Percentiles rank a stretch among this genome's conserved stretches.
Evolutionary conservation across 306 rosid genomes (phyloP).

Genomic region (Hippophae tibetana): DNA sequence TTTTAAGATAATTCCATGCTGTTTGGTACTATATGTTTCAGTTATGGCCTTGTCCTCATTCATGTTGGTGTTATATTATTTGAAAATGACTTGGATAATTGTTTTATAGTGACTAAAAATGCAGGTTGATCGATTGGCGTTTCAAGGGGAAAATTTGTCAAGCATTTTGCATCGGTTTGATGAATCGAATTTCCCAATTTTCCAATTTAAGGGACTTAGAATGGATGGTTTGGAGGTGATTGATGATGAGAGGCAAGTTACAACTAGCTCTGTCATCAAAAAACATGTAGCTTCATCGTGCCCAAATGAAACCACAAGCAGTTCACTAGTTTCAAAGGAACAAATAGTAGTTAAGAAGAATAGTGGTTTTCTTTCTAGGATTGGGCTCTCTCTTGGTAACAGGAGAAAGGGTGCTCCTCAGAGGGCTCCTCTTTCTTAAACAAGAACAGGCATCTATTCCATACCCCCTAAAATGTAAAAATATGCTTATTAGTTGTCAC

Average conservation of each 20-base stretch:
- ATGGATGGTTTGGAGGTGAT: slow-evolving; percentile 57
- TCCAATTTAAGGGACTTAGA: slow-evolving; percentile 72
- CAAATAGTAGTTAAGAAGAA: slow-evolving; percentile 13
- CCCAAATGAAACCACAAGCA: slow-evolving; percentile 56
- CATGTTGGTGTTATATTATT: no score
- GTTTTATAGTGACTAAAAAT: background rate
- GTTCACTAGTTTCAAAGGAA: slow-evolving; percentile 35
- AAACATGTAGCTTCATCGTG: slow-evolving; percentile 36
- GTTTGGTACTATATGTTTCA: no score
- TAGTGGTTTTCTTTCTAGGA: slow-evolving; percentile 46
- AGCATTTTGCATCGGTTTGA: slow-evolving; percentile 51
- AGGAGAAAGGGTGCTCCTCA: slow-evolving; percentile 98
- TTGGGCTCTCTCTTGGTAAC: slow-evolving; percentile 58
- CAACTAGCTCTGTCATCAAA: slow-evolving; percentile 31
- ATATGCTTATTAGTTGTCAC: no score
- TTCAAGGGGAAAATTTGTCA: slow-evolving; percentile 51
- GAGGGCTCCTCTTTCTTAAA: slow-evolving; percentile 77
- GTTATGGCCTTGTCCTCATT: no score
- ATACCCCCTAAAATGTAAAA: no score
- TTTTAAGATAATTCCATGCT: no score
- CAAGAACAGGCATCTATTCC: background rate
- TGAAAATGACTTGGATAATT: background rate
- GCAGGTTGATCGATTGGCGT: slow-evolving; percentile 41
- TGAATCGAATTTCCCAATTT: slow-evolving; percentile 64
- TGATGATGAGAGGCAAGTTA: slow-evolving; percentile 50